Conservation (phyloP, 169 alveolate genomes). For the Eimeria acervulina region DNA sequence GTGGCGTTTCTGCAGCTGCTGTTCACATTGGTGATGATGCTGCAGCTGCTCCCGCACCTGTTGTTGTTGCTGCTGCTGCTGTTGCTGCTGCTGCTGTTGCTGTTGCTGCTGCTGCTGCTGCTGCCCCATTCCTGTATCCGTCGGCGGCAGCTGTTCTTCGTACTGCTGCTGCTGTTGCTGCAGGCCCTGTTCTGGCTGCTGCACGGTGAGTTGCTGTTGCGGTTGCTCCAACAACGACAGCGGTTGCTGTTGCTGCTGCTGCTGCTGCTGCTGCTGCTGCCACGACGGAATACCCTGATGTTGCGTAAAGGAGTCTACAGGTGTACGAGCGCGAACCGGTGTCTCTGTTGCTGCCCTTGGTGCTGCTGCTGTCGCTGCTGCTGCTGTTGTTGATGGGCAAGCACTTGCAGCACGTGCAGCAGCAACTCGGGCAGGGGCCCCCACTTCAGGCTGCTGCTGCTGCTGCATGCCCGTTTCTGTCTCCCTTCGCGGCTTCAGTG, state of each 20-base stretch:
- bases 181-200: not conserved
- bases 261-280: slow-evolving; percentile 56
- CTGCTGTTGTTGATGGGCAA: not conserved
- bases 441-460: not conserved
- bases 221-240: not conserved
- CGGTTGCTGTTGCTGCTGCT: slow-evolving; percentile 2
- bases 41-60: too few relatives aligned
- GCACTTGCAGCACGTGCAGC: not conserved
- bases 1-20: not conserved
- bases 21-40: not conserved
- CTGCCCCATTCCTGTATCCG: not conserved
- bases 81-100: too few relatives aligned
- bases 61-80: too few relatives aligned
- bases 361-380: not conserved
- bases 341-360: not conserved
- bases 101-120: not conserved
- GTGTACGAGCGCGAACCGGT: not conserved
- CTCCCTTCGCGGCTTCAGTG: too few relatives aligned
- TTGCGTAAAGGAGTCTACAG: not conserved
- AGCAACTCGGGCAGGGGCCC: too few relatives aligned
- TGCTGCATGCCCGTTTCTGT: too few relatives aligned
- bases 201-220: not conserved
- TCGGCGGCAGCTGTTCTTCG: not conserved
- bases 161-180: slow-evolving; percentile 43
- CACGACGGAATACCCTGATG: not conserved